Evolutionary conservation across 108 stramenopile genomes (phyloP), one percentile per base, ranked within the genome.

Genomic region (Heterococcus sp.): DNA sequence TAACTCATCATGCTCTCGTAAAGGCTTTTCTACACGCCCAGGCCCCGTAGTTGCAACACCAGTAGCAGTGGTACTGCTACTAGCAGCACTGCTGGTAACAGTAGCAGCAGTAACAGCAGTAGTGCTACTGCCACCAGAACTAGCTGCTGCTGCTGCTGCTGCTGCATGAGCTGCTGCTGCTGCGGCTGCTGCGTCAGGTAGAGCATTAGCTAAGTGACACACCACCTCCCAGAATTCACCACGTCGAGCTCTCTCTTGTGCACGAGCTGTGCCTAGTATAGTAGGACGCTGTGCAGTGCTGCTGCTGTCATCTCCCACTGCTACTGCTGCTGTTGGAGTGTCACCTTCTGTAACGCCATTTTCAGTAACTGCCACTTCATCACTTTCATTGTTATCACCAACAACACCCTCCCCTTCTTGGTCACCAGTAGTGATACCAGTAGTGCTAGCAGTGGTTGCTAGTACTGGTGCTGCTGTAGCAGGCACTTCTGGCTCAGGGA

Each of bases 181-280:
- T 8, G 14, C 46, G 46, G 46, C 46, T 8, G 14, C 21, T 8
- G 14, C 21, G 69, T 67, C 66, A 11, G 77, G 77, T 27, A 78
- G 69, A 8, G 77, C 69, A 4, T 68, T 40, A 30, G 77, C 72
- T 70, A 78, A 29, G 21, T 69, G 66, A 33, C 46, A 66, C 21
- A 78, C 46, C 27, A 78, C 77, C 37, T 78, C 77, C 77, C 77
- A 78, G 70, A 71, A 78, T 70, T 71, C 39, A 35, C 8, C 46
- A 21, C 46, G 46, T 8, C 46, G 46, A 8, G 21, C 68, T 0
- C 77, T 40, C 77, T 69, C 69, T 35, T 78, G 68, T 35, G 77
- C 77, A 68, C 69, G 21, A 8, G 5, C 26, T 63, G 26, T 63
- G 58, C 21, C 26, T 21, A 63, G 26, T 63, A 26, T 26, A 63